Evolutionary conservation across 2,329 filamentous ascomycete genomes (phyloP).

Genomic region (Sclerotinia sclerotiorum): DNA sequence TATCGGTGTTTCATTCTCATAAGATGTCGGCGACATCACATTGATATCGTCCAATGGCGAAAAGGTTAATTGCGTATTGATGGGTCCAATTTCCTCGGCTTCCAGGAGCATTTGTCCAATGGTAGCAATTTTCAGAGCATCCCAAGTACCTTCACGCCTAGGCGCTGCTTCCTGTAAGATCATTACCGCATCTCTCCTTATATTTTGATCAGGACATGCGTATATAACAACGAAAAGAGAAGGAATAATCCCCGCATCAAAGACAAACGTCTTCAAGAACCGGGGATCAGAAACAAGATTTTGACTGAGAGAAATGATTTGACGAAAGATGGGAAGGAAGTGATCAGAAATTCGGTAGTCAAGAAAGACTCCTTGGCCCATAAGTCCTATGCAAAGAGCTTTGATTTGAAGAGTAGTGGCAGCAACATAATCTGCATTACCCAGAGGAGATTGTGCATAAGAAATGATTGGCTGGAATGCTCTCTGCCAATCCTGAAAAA

Average conservation of each 20-base stretch:
- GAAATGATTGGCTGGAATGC: constrained; percentile 29
- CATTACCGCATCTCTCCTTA: constrained; percentile 30
- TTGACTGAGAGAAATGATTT: constrained; percentile 28
- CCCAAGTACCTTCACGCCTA: constrained; percentile 32
- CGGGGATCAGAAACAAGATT: constrained; percentile 23
- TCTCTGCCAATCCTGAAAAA: constrained; percentile 26
- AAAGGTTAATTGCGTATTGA: constrained; percentile 11
- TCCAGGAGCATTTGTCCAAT: constrained; percentile 25
- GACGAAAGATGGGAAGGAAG: constrained; percentile 23
- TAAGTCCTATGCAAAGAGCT: constrained; percentile 25
- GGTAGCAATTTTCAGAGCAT: constrained; percentile 26
- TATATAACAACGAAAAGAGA: constrained; percentile 30
- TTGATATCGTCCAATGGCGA: constrained; percentile 13
- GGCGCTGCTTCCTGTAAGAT: constrained; percentile 26
- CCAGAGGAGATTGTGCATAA: constrained; percentile 11
- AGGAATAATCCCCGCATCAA: constrained; percentile 32
- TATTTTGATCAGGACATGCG: constrained; percentile 23
- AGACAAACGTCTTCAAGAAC: constrained; percentile 32
- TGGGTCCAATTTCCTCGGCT: constrained; percentile 19
- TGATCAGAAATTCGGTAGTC: constrained; percentile 9
- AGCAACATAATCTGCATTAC: constrained; percentile 25
- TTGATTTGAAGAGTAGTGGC: constrained; percentile 29
- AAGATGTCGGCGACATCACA: constrained; percentile 11
- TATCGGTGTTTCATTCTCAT: constrained; percentile 14
- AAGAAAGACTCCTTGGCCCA: constrained; percentile 24